Evolutionary conservation across 192 early-diverging fungal genomes (phyloP), one percentile per base, ranked within the genome.

Genomic region (Podila minutissima): DNA sequence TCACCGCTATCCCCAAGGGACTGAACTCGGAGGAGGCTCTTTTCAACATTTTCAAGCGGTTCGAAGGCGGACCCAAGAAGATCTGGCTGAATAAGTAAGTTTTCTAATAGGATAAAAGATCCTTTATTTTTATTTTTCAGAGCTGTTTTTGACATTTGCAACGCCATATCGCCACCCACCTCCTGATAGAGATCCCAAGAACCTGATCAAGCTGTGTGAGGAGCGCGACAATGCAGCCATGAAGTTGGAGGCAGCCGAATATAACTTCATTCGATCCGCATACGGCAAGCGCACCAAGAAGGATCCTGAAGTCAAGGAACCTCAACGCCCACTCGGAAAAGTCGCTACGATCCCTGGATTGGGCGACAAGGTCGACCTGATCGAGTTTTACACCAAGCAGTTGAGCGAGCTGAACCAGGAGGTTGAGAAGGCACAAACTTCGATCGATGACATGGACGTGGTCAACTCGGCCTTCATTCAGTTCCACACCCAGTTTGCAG

Each of bases 401-500:
- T 76, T 92, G 20, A 26, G 37, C 1, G 69, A 77, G 41, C 67
- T 92, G 7, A 89, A 91, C 79, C 41, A 75, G 33, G 64, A 69
- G 28, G 91, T 93, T 17, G 69, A 81, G 0, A 55, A 86, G 13
- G 53, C 59, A 3, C 82, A 82, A 53, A 26, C 83, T 15, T 31
- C 81, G 3, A 22, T 58, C 2, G 59, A 69, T 46, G n/a, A 38
- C 3, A 15, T 5, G 58, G 55, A 38, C 24, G 69, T 79, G 9
- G 59, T 87, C 62, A 87, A 89, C 28, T 92, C 94, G 31, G 95
- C 94, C 8, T 94, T 97, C 75, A 89, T 97, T 19, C 87, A 92
- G 75, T 97, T 97, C 79, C 89, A 92, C 61, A 84, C 86, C 59
- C 89, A 92, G 62, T 86, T 93, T 49, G 89, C 91, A 2, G 92